These are phyloP conservation scores for Xylariaceae sp. DNA, from an alignment of 2,329 filamentous ascomycete genomes.

Conservation along the genomic window DNA sequence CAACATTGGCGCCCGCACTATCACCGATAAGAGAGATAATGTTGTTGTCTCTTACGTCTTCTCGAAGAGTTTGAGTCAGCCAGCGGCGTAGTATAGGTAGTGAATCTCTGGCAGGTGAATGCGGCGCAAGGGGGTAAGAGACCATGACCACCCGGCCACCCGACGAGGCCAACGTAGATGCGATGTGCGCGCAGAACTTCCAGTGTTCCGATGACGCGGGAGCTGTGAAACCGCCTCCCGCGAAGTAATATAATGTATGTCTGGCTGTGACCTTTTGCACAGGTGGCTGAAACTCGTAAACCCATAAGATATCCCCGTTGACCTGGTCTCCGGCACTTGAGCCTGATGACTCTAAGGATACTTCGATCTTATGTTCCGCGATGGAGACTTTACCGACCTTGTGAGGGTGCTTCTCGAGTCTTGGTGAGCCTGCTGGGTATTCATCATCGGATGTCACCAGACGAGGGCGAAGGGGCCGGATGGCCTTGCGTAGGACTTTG, in stretches of 20 bases:
- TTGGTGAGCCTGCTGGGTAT: conserved; percentile 11
- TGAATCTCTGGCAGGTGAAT: conserved; percentile 42
- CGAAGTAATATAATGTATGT: conserved; percentile 45
- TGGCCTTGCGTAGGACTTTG: conserved; percentile 9
- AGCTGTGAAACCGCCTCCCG: conserved; percentile 52
- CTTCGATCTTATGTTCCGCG: conserved; percentile 8
- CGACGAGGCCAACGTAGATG: conserved; percentile 29
- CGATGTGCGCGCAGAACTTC: conserved; percentile 43
- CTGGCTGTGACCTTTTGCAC: not conserved
- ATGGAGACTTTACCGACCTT: conserved; percentile 6
- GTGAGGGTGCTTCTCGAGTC: conserved; percentile 7
- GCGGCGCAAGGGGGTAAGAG: conserved; percentile 50
- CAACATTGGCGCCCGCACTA: conserved; percentile 51
- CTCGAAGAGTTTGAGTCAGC: conserved; percentile 36
- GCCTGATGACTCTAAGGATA: not conserved
- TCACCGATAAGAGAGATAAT: conserved; percentile 48
- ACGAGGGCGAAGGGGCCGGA: conserved; percentile 13
- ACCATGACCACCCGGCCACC: conserved; percentile 41
- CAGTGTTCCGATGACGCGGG: conserved; percentile 48
- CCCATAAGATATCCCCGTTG: conserved; percentile 5
- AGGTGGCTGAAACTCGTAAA: conserved; percentile 13
- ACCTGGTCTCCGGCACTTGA: not conserved
- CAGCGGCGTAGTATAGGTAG: conserved; percentile 43
- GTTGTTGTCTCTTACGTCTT: conserved; percentile 34
- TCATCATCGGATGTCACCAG: conserved; percentile 9